phyloP scores from a whole-genome alignment of 495 filamentous ascomycete species.

The Xylaria sp. region DNA sequence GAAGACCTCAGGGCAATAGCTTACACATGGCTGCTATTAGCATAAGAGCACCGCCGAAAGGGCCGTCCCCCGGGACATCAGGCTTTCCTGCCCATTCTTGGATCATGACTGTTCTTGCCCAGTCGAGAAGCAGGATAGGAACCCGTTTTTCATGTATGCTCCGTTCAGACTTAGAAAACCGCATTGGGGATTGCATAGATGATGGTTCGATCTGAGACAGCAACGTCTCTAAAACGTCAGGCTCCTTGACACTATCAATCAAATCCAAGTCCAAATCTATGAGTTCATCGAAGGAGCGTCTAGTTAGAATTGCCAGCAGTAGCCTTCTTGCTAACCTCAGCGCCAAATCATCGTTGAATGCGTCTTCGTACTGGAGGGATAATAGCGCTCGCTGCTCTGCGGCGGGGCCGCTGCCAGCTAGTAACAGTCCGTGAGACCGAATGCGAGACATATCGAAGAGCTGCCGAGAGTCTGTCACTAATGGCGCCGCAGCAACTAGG shows the following conservation, averaged over 20 bases:
- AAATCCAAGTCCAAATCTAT: conserved; percentile 42
- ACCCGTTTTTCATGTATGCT: conserved; percentile 59
- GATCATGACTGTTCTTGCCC: conserved; percentile 76
- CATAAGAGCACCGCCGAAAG: conserved; percentile 75
- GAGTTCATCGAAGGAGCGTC: conserved; percentile 55
- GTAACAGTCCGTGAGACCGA: conserved; percentile 52
- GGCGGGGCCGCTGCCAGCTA: conserved; percentile 44
- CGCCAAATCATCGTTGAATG: conserved; percentile 58
- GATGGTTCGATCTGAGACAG: conserved; percentile 57
- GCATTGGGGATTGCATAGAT: conserved; percentile 46
- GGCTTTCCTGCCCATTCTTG: conserved; percentile 80
- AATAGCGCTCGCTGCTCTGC: conserved; percentile 51
- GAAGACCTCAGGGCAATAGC: conserved; percentile 35
- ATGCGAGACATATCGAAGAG: conserved; percentile 61
- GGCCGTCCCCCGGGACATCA: conserved; percentile 67
- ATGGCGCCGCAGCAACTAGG: conserved; percentile 57
- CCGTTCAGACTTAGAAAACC: conserved; percentile 55
- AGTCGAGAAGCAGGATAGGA: conserved; percentile 70
- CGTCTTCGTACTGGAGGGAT: conserved; percentile 62
- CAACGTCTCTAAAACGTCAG: conserved; percentile 54
- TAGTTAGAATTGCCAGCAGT: conserved; percentile 57
- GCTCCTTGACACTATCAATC: conserved; percentile 37
- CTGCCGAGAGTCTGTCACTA: conserved; percentile 50
- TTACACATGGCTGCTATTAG: conserved; percentile 77
- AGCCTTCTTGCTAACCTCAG: conserved; percentile 58